Evolutionary conservation across 2,329 filamentous ascomycete species (phyloP).

Genomic region (Aspergillus sp.): DNA sequence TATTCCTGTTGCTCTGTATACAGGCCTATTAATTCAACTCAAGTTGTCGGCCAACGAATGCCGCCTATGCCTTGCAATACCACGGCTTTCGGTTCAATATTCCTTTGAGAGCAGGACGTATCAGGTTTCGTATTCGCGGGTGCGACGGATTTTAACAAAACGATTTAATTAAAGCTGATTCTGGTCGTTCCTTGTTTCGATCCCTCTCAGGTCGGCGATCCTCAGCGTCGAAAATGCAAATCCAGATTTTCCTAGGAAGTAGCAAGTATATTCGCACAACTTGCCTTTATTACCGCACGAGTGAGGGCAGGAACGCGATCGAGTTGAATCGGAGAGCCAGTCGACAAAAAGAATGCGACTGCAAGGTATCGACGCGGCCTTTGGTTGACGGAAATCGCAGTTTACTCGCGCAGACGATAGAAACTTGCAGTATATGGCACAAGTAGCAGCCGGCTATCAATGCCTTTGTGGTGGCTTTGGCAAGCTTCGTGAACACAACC

Average conservation of each 20-base stretch:
- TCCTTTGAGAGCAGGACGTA: background rate
- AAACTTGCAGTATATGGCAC: conserved; percentile 6
- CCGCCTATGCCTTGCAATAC: background rate
- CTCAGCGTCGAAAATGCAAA: background rate
- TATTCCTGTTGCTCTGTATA: background rate
- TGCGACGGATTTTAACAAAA: background rate
- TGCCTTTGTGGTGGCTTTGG: conserved; percentile 12
- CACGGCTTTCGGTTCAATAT: background rate
- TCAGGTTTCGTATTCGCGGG: background rate
- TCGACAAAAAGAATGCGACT: conserved; percentile 13
- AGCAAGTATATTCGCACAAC: conserved; percentile 3
- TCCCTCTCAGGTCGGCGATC: background rate
- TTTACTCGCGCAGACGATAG: conserved; percentile 5
- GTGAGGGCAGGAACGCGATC: background rate
- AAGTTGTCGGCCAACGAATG: background rate
- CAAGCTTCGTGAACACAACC: conserved; percentile 9
- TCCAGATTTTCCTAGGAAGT: background rate
- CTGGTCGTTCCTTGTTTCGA: background rate
- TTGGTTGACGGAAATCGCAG: conserved; percentile 2
- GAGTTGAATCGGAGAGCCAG: conserved; percentile 14
- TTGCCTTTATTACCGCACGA: conserved; percentile 1
- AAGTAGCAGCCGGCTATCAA: conserved; percentile 6
- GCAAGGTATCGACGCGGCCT: conserved; percentile 6
- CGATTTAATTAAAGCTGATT: background rate
- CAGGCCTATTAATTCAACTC: background rate